Conservation (phyloP, 208 protist genomes). For the Trichomonas tenax region DNA sequence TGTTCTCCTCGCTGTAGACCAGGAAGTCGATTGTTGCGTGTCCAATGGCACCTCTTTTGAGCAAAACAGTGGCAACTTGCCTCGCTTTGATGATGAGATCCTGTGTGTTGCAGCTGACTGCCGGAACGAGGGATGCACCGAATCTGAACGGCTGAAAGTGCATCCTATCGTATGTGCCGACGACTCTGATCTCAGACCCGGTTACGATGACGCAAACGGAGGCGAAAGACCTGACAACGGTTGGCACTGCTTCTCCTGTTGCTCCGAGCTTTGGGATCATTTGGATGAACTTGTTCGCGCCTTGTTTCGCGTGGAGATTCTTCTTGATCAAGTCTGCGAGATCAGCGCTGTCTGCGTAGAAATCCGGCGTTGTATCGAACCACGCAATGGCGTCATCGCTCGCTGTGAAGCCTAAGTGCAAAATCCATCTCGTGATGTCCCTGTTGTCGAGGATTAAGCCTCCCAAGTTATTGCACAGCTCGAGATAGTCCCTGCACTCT, state of each 20-base stretch:
- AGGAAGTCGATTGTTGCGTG: neutral
- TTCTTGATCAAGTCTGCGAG: neutral
- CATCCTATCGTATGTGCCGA: neutral
- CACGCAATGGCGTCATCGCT: neutral
- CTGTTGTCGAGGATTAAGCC: neutral
- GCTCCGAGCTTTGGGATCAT: neutral
- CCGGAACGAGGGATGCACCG: neutral
- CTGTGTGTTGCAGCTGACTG: neutral
- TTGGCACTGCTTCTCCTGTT: neutral
- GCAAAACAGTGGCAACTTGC: neutral
- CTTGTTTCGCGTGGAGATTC: neutral
- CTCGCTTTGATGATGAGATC: neutral
- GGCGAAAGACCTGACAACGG: neutral
- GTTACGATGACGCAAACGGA: neutral
- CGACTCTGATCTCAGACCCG: neutral
- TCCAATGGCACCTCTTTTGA: neutral
- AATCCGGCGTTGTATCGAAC: neutral
- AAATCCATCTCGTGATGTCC: neutral
- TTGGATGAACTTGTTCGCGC: neutral
- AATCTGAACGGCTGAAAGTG: neutral
- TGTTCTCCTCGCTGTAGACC: neutral
- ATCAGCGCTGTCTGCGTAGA: neutral
- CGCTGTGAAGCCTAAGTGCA: neutral
- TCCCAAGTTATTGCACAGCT: neutral
- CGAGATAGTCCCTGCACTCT: neutral